Conservation (phyloP, 768 basidiomycete genomes). For the Tylopilus sp. region DNA sequence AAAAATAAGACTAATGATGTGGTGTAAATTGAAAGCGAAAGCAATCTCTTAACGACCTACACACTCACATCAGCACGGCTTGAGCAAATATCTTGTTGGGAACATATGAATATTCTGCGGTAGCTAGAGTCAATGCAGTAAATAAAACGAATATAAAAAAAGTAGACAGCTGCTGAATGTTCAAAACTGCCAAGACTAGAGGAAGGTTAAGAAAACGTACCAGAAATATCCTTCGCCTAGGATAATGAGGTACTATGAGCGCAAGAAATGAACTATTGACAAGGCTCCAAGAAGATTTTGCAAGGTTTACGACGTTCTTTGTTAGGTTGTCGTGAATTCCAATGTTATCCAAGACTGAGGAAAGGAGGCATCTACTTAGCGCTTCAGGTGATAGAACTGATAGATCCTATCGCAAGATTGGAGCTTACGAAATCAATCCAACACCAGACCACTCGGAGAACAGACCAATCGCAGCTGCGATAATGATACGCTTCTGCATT, state of each 20-base stretch:
- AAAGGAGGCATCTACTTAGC: conserved; percentile 13
- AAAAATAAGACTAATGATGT: conserved; percentile 6
- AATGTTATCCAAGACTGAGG: conserved; percentile 14
- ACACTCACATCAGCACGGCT: conserved; percentile 3
- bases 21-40: not conserved
- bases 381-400: too few species aligned
- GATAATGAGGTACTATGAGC: conserved; percentile 11
- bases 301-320: conserved; percentile 16
- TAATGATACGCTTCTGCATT: conserved; percentile 14
- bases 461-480: conserved; percentile 13
- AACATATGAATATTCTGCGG: conserved; percentile 8
- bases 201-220: not conserved
- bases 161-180: not conserved
- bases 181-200: not conserved
- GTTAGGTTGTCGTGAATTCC: conserved; percentile 19
- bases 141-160: conserved; percentile 10
- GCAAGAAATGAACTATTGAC: conserved; percentile 3
- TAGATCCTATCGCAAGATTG: fast-evolving
- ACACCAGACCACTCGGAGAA: conserved; percentile 16
- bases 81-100: not conserved
- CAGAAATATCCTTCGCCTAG: conserved; percentile 13
- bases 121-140: conserved; percentile 10
- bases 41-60: not conserved
- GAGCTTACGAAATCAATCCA: conserved; percentile 8
- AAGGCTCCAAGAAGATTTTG: conserved; percentile 10